Evolutionary conservation across 2,329 filamentous ascomycete species (phyloP).

Genomic region (Cucurbitaria berberidis): DNA sequence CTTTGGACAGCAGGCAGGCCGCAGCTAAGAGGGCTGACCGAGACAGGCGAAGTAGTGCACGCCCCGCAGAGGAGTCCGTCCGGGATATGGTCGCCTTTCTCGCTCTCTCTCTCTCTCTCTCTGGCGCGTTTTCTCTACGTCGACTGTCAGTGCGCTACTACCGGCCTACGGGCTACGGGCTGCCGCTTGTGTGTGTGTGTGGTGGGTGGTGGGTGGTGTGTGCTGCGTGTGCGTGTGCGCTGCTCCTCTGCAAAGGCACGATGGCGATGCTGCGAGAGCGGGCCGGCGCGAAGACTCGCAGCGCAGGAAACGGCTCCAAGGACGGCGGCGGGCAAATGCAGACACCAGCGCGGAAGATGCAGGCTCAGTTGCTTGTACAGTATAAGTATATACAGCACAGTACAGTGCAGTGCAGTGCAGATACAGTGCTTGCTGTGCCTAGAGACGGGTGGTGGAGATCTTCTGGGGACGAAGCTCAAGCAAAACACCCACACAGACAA

Average conservation of each 20-base stretch:
- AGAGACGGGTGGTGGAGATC: conserved; percentile 45
- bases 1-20: conserved; percentile 47
- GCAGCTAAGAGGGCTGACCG: conserved; percentile 50
- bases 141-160: conserved; percentile 12
- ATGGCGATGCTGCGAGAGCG: conserved; percentile 41
- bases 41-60: conserved; percentile 48
- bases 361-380: too few relatives aligned
- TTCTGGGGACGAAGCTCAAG: conserved; percentile 39
- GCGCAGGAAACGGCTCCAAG: conserved; percentile 29
- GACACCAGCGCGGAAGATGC: conserved; percentile 25
- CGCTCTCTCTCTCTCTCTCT: too few relatives aligned
- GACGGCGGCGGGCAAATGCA: conserved; percentile 22
- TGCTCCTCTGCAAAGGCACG: conserved; percentile 20
- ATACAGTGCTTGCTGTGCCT: too few relatives aligned
- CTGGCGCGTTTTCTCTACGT: too few relatives aligned
- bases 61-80: conserved; percentile 40
- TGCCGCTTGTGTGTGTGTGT: too few relatives aligned
- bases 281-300: conserved; percentile 47
- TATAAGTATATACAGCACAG: too few relatives aligned
- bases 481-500: conserved; percentile 14
- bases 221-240: too few relatives aligned
- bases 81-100: conserved; percentile 28
- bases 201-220: too few relatives aligned
- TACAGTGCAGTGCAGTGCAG: too few relatives aligned
- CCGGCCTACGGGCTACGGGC: too few relatives aligned